Percentiles rank a stretch among this genome's conserved stretches.
These are phyloP conservation scores for Colletotrichum tabaci DNA, from an alignment of 2,329 filamentous ascomycete species.

Conservation along the genomic window DNA sequence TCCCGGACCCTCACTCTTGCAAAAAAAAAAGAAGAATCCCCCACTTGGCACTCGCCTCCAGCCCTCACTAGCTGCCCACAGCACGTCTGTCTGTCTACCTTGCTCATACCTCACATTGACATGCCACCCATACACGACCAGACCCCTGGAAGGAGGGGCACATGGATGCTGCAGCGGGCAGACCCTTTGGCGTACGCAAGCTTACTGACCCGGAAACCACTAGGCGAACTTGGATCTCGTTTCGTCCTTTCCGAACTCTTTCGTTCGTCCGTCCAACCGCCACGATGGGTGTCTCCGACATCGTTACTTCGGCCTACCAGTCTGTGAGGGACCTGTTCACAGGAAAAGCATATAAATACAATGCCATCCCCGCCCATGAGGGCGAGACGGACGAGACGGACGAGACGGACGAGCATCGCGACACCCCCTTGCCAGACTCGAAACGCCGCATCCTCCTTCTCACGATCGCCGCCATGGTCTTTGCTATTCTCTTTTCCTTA, in stretches of 20 bases:
- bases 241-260: not conserved
- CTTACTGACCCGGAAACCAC: constrained; percentile 27
- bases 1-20: constrained; percentile 8
- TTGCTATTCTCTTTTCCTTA: constrained; percentile 30
- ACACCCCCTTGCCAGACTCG: constrained; percentile 39
- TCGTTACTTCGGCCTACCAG: constrained; percentile 27
- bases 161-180: constrained; percentile 24
- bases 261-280: constrained; percentile 4
- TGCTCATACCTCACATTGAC: constrained; percentile 21
- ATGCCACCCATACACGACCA: constrained; percentile 1
- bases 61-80: not conserved
- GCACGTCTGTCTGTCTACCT: constrained; percentile 2
- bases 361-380: constrained; percentile 43
- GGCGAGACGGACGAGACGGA: constrained; percentile 39
- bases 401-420: constrained; percentile 28
- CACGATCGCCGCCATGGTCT: constrained; percentile 43
- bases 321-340: constrained; percentile 44
- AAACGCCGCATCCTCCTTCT: constrained; percentile 44
- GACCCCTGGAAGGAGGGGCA: constrained; percentile 20
- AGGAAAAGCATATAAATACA: constrained; percentile 49
- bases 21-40: not conserved
- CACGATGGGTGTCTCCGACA: constrained; percentile 37
- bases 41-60: constrained; percentile 18
- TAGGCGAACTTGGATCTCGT: not conserved
- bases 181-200: constrained; percentile 20